These are phyloP conservation scores for Laguncularia racemosa DNA, from an alignment of 345 rosid genomes.

Conservation along the genomic window DNA sequence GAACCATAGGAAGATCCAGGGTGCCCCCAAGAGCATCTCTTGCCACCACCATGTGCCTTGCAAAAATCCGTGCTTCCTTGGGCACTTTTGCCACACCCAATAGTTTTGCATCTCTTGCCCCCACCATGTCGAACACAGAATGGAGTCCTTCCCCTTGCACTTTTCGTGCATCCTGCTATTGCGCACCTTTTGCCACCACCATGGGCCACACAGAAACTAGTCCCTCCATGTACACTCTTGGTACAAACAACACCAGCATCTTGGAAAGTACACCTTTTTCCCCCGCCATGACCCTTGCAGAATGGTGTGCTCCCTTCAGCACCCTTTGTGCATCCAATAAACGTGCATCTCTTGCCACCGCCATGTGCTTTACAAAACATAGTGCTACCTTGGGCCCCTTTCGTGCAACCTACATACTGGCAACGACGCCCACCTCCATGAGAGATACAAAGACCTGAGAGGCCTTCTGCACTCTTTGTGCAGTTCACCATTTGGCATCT, in stretches of 20 bases:
- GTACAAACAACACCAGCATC: slow-evolving; percentile 62
- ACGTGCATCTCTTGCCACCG: slow-evolving; percentile 92
- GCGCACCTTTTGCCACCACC: slow-evolving; percentile 99
- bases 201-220: slow-evolving; percentile 94
- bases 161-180: slow-evolving; percentile 77
- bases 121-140: slow-evolving; percentile 98
- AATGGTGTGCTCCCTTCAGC: slow-evolving; percentile 98
- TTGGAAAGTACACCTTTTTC: slow-evolving; percentile 84
- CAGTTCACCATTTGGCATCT: slow-evolving; percentile 88
- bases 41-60: slow-evolving; percentile 99
- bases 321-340: slow-evolving; percentile 73
- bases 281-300: slow-evolving; percentile 99
- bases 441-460: slow-evolving; percentile 91
- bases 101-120: slow-evolving; percentile 84
- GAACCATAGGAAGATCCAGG: slow-evolving; percentile 60
- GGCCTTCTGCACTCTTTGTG: slow-evolving; percentile 93
- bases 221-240: slow-evolving; percentile 98
- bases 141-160: slow-evolving; percentile 95
- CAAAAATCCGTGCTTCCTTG: slow-evolving; percentile 97
- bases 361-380: slow-evolving; percentile 98
- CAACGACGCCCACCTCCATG: slow-evolving; percentile 98
- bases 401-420: slow-evolving; percentile 69
- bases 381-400: slow-evolving; percentile 98
- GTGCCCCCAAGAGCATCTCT: slow-evolving; percentile 91
- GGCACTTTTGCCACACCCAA: slow-evolving; percentile 93